Base-by-base conservation (phyloP, 441 rosid species). In the Populus trichocarpa region DNA sequence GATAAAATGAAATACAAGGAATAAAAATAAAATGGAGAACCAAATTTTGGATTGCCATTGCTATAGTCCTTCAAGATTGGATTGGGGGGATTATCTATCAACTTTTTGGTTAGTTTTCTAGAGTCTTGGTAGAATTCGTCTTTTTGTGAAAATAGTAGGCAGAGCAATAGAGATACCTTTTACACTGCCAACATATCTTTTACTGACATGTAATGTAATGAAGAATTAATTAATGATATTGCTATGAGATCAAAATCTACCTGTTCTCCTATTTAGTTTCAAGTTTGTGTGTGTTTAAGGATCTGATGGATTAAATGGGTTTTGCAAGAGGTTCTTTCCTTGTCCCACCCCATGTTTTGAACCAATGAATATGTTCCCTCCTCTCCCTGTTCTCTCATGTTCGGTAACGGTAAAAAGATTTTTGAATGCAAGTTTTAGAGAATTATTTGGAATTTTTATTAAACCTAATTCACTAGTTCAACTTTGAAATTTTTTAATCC, bases 1-100 rank as follows among this genome's bases (percentile, higher is more conserved):
- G 98, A 85, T 95, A 86, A 33, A 82, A 50, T 30, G 69, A 22
- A 9, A 40, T 3, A 6, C 9, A 25, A 33, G 0, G 36, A 33
- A 33, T 33, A 33, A 33, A 33, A 33, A 50, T 16, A 50, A 46
- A 53, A 2, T 53, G 63, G 63, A n/a, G n/a, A 18, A 18, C 61
- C 61, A 22, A 8, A 9, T 61, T 26, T 61, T 61, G 14, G 66
- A 46, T 46, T 4, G 20, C 20, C 57, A 22, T 16, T 66, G 26
- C 59, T 50, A 11, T 30, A 13, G 67, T 69, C 14, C 23, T 67
- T 33, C 32, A 71, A 53, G 11, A 22, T 74, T 63, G 26, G 50
- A 25, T 5, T 50, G 46, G 4, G 65, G 20, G 20, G 10, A 11
- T 18, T 38, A 14, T 12, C 11, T 59, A 13, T 12, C 40, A 10